Conservation (phyloP, 345 rosid genomes). For the Capsella bursapastoris region DNA sequence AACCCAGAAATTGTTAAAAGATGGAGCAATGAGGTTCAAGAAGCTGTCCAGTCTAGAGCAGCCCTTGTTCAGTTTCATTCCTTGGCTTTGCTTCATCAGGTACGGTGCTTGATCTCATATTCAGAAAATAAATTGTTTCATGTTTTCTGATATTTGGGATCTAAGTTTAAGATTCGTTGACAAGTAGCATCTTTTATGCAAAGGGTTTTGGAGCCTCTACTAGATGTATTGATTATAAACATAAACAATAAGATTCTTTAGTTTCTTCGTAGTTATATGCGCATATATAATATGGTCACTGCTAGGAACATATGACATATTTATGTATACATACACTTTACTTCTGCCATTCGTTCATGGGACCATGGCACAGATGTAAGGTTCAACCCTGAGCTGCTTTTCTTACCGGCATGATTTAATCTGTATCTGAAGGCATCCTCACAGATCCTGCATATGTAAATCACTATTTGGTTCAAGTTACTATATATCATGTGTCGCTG, state of each 20-base stretch:
- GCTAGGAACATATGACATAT: background rate
- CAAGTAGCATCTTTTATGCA: conserved; percentile 11
- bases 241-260: conserved; percentile 2
- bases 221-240: conserved; percentile 21
- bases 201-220: conserved; percentile 3
- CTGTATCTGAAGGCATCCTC: background rate
- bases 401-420: background rate
- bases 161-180: conserved; percentile 12
- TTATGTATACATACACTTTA: conserved; percentile 20
- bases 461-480: conserved; percentile 3
- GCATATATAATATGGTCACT: conserved; percentile 17
- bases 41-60: conserved; percentile 96
- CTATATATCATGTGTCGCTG: background rate
- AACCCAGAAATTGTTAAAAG: conserved; percentile 94
- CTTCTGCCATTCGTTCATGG: conserved; percentile 16
- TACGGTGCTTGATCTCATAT: conserved; percentile 29
- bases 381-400: background rate
- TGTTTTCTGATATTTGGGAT: background rate
- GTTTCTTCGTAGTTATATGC: background rate
- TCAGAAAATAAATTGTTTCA: conserved; percentile 7
- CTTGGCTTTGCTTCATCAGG: conserved; percentile 91
- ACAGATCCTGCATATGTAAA: background rate
- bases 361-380: conserved; percentile 1
- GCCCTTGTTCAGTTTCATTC: conserved; percentile 99
- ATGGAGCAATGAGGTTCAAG: conserved; percentile 99